Conservation (phyloP, 805 yeast genomes). For the Kuraishia ogatae region DNA sequence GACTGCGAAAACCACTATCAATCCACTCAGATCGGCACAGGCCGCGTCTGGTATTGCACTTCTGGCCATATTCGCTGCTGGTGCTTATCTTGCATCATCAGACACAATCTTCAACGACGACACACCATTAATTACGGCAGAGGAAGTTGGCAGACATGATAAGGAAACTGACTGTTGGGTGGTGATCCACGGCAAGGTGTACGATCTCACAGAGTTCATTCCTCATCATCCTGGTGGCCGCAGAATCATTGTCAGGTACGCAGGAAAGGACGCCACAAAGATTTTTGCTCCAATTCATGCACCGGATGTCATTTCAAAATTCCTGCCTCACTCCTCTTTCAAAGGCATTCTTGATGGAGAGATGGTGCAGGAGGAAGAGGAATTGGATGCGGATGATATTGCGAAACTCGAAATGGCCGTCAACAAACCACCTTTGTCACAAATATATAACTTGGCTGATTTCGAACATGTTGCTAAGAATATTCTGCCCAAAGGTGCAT, state of each 20-base stretch:
- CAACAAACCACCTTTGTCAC: slow-evolving; percentile 59
- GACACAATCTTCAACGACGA: slow-evolving; percentile 1
- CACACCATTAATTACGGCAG: background rate
- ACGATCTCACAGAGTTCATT: slow-evolving; percentile 33
- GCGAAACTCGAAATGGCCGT: slow-evolving; percentile 32
- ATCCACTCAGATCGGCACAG: background rate
- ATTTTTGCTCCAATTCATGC: slow-evolving; percentile 89
- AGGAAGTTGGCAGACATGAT: slow-evolving; percentile 35
- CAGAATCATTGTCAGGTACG: slow-evolving; percentile 19
- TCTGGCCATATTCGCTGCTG: slow-evolving; percentile 19
- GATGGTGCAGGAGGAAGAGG: slow-evolving; percentile 20
- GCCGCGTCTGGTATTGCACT: background rate
- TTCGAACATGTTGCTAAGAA: slow-evolving; percentile 82
- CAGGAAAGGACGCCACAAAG: slow-evolving; percentile 72
- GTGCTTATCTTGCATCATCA: slow-evolving; percentile 7
- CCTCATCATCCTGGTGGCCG: slow-evolving; percentile 26
- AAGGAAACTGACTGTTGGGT: slow-evolving; percentile 39
- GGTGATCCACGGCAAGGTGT: slow-evolving; percentile 33
- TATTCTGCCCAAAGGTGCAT: slow-evolving; percentile 68
- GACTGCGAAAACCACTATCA: background rate
- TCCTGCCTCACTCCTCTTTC: slow-evolving; percentile 48
- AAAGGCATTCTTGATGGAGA: slow-evolving; percentile 35
- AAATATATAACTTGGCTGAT: slow-evolving; percentile 72
- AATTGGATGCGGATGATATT: slow-evolving; percentile 29
- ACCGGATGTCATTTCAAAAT: slow-evolving; percentile 67